phyloP scores from a whole-genome alignment of 2,329 filamentous ascomycete species.

The Sarocladium kiliense region DNA sequence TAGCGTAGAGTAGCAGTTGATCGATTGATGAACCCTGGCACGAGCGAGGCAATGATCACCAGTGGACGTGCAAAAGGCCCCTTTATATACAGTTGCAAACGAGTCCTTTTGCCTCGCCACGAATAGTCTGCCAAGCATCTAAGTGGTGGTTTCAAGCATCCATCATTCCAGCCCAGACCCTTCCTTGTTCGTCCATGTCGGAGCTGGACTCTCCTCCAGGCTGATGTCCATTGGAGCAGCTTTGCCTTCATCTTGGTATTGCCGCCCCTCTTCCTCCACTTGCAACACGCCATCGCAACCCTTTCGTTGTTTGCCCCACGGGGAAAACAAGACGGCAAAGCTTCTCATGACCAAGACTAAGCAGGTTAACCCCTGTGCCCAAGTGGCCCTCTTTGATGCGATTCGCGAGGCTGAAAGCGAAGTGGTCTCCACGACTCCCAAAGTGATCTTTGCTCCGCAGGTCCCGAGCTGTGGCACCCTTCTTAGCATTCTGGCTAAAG shows the following conservation, averaged over 20 bases:
- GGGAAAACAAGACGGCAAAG: neutral
- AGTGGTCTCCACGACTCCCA: neutral
- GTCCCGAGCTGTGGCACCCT: neutral
- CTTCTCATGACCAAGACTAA: neutral
- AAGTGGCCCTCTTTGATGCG: neutral
- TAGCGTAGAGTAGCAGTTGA: neutral
- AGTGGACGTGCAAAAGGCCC: neutral
- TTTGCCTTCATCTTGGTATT: neutral
- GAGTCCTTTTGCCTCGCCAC: neutral
- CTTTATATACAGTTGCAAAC: conserved; percentile 2
- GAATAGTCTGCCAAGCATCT: neutral
- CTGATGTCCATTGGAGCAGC: neutral
- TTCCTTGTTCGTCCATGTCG: neutral
- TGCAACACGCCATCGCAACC: neutral
- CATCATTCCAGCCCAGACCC: neutral
- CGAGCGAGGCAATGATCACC: neutral
- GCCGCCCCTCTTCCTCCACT: neutral
- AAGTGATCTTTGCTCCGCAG: neutral
- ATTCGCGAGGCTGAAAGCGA: neutral
- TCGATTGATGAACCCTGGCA: neutral
- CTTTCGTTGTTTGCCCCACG: neutral
- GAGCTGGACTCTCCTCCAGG: neutral
- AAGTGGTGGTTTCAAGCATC: neutral
- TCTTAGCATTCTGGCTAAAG: conserved; percentile 5
- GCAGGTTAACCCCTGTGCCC: neutral